Conservation (phyloP, 2,329 filamentous ascomycete genomes). For the Cytospora piceicola region DNA sequence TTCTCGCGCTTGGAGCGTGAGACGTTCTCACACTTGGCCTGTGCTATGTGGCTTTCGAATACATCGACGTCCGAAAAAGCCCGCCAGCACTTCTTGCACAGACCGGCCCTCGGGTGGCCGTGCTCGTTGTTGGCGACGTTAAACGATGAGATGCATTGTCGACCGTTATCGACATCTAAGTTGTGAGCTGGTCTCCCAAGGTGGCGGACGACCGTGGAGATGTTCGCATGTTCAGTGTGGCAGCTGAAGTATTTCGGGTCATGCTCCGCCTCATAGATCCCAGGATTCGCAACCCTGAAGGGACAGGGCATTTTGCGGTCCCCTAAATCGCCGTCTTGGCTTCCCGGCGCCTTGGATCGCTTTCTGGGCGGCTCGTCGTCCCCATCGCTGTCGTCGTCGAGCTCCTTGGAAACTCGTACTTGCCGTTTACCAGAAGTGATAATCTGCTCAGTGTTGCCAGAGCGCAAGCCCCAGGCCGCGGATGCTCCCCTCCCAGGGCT, state of each 20-base stretch:
- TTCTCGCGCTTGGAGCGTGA: slow-evolving; percentile 30
- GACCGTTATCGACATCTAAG: slow-evolving; percentile 34
- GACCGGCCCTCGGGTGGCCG: slow-evolving; percentile 37
- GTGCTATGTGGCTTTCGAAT: slow-evolving; percentile 37
- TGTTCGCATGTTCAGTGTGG: slow-evolving; percentile 40
- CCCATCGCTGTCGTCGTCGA: slow-evolving; percentile 23
- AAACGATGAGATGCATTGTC: slow-evolving; percentile 39
- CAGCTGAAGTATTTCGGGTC: slow-evolving; percentile 39
- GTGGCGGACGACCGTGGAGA: slow-evolving; percentile 43
- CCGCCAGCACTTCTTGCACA: slow-evolving; percentile 42
- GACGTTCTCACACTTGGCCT: slow-evolving; percentile 24
- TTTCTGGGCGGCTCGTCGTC: slow-evolving; percentile 25
- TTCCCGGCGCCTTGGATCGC: slow-evolving; percentile 33
- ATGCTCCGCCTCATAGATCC: slow-evolving; percentile 34
- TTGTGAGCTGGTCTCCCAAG: slow-evolving; percentile 39
- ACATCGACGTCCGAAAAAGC: slow-evolving; percentile 34
- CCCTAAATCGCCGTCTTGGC: slow-evolving; percentile 31
- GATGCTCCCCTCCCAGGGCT: slow-evolving; percentile 4
- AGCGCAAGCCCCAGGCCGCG: slow-evolving; percentile 5
- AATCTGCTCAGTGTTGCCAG: slow-evolving; percentile 9
- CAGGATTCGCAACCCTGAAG: slow-evolving; percentile 32
- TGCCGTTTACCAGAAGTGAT: slow-evolving; percentile 21
- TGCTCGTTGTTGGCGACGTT: slow-evolving; percentile 33
- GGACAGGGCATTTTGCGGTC: slow-evolving; percentile 37
- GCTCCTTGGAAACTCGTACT: slow-evolving; percentile 16